Evolutionary conservation across 148 eudicot species (phyloP).

Genomic region (Rhododendron kiyosumense): DNA sequence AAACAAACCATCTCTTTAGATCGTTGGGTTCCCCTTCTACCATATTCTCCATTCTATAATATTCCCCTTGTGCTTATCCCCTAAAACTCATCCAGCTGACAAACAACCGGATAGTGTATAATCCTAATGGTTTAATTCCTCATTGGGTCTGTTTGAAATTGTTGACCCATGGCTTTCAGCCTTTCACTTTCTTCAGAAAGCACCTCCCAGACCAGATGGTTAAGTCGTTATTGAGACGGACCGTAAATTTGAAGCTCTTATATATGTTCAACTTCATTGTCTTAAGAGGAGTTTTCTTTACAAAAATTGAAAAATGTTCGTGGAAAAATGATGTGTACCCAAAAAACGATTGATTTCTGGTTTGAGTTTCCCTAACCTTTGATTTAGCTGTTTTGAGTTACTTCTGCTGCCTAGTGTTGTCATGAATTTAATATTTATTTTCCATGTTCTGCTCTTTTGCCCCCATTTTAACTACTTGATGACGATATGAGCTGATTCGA

Average conservation of each 20-base stretch:
- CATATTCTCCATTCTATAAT: not conserved
- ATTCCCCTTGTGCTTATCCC: not conserved
- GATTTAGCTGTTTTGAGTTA: not conserved
- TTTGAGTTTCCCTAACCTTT: not conserved
- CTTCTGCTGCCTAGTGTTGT: not conserved
- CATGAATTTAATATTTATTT: not conserved
- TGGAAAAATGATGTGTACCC: not conserved
- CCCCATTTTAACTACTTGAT: not conserved
- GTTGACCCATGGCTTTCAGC: not conserved
- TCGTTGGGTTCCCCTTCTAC: not conserved
- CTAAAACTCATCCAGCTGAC: not conserved
- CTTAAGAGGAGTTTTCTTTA: not conserved
- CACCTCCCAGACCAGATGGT: not conserved
- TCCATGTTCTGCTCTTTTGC: not conserved
- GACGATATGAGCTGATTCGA: not conserved
- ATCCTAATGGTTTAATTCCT: not conserved
- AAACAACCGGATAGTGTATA: not conserved
- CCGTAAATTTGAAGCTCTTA: not conserved
- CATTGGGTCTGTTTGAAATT: not conserved
- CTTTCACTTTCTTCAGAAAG: not conserved
- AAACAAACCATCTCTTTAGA: not conserved
- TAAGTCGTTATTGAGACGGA: not conserved
- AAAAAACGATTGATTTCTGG: not conserved
- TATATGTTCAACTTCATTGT: not conserved
- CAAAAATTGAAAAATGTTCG: not conserved